A percentile compares a stretch with the other conserved stretches of the same genome.
Conservation (phyloP, 2,329 filamentous ascomycete genomes). For the Massarina eburnea region DNA sequence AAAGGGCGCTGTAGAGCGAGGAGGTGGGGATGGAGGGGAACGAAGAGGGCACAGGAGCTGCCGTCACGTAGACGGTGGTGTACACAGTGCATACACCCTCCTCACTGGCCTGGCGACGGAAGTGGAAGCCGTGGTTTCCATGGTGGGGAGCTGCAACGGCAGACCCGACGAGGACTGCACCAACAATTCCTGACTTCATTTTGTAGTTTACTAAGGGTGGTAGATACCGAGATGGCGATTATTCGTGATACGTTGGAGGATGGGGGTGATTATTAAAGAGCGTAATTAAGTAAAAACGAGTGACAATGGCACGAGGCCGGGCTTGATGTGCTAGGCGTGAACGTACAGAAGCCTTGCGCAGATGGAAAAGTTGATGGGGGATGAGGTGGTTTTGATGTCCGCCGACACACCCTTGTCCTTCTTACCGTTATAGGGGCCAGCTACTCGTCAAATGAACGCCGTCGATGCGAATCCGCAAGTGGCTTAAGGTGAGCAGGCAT, state of each 20-base stretch:
- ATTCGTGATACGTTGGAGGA: constrained; percentile 16
- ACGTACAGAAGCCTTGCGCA: constrained; percentile 37
- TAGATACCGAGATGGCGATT: constrained; percentile 42
- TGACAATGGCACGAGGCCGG: constrained; percentile 39
- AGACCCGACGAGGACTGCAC: constrained; percentile 60
- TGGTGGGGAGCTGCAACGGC: constrained; percentile 63
- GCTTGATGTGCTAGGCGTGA: constrained; percentile 36
- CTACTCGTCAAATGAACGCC: constrained; percentile 24
- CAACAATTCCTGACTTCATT: constrained; percentile 75
- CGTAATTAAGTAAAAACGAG: constrained; percentile 30
- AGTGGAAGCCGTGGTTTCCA: constrained; percentile 63
- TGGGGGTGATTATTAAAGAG: constrained; percentile 20
- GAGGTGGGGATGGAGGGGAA: neutral
- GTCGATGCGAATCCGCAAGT: constrained; percentile 22
- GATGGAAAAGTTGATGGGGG: constrained; percentile 25
- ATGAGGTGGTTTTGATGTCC: constrained; percentile 33
- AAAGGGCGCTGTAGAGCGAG: neutral
- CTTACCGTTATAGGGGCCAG: constrained; percentile 31
- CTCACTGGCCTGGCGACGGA: constrained; percentile 49
- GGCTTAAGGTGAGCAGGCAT: constrained; percentile 19
- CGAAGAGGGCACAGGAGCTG: constrained; percentile 3
- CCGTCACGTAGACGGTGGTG: constrained; percentile 54
- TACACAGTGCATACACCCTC: constrained; percentile 62
- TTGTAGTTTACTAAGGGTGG: constrained; percentile 44
- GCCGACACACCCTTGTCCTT: constrained; percentile 17